phyloP scores from a whole-genome alignment of 805 yeast species.

The Myxozyma geophila region DNA sequence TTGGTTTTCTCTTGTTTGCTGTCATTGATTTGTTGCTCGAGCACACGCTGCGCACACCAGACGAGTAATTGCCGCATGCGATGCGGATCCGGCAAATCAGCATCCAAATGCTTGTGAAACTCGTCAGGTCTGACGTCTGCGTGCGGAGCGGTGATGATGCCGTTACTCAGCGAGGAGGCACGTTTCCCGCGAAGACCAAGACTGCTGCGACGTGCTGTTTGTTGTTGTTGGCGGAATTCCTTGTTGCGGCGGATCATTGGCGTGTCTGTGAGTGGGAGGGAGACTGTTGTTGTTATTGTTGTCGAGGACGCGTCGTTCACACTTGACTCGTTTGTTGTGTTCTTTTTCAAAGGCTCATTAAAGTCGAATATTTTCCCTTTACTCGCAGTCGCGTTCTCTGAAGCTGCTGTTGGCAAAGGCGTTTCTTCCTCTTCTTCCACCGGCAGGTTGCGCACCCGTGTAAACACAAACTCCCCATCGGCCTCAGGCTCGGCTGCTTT shows the following conservation, averaged over 20 bases:
- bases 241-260: slow-evolving; percentile 49
- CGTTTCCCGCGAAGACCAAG: slow-evolving; percentile 63
- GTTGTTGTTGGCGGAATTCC: slow-evolving; percentile 41
- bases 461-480: slow-evolving; percentile 46
- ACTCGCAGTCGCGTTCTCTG: slow-evolving; percentile 4
- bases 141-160: slow-evolving; percentile 70
- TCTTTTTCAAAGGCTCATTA: slow-evolving; percentile 2
- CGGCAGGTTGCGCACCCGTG: slow-evolving; percentile 37
- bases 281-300: slow-evolving; percentile 29
- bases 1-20: slow-evolving; percentile 2
- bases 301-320: neutral
- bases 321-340: neutral
- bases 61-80: slow-evolving; percentile 68
- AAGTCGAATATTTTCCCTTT: slow-evolving; percentile 10
- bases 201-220: slow-evolving; percentile 39
- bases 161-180: slow-evolving; percentile 75
- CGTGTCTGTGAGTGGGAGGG: slow-evolving; percentile 48
- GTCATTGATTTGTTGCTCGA: slow-evolving; percentile 42
- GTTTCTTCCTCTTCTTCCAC: neutral
- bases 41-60: slow-evolving; percentile 66
- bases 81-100: slow-evolving; percentile 69
- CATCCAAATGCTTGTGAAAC: slow-evolving; percentile 65
- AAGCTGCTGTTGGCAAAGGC: neutral
- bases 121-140: slow-evolving; percentile 57
- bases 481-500: slow-evolving; percentile 38